These are phyloP conservation scores for Hypoxylon sp. DNA, from an alignment of 2,329 filamentous ascomycete species.

Conservation along the genomic window DNA sequence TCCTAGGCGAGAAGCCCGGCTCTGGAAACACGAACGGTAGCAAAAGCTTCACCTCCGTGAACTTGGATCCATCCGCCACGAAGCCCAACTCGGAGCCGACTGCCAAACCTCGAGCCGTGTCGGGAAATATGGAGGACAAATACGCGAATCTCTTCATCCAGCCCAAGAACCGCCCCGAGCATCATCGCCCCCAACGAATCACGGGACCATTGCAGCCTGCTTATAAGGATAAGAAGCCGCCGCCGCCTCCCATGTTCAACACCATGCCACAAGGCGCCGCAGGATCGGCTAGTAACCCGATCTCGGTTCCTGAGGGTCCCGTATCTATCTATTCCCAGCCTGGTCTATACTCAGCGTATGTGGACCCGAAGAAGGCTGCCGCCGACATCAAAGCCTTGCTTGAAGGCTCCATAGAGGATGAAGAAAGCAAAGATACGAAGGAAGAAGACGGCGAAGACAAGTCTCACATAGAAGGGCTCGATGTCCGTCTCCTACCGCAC, in stretches of 20 bases:
- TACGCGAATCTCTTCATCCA: slow-evolving; percentile 62
- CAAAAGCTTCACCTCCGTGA: slow-evolving; percentile 15
- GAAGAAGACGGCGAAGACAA: slow-evolving; percentile 59
- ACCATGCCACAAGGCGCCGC: slow-evolving; percentile 47
- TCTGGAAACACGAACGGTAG: slow-evolving; percentile 9
- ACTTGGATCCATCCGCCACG: slow-evolving; percentile 16
- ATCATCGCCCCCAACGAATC: slow-evolving; percentile 60
- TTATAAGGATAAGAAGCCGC: slow-evolving; percentile 56
- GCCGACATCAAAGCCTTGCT: slow-evolving; percentile 83
- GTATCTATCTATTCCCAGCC: slow-evolving; percentile 48
- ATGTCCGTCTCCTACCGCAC: slow-evolving; percentile 88
- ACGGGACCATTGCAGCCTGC: slow-evolving; percentile 57
- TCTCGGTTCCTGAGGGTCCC: slow-evolving; percentile 39
- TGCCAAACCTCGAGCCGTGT: slow-evolving; percentile 41
- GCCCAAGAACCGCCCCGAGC: slow-evolving; percentile 63
- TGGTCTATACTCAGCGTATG: slow-evolving; percentile 65
- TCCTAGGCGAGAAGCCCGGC: slow-evolving; percentile 23
- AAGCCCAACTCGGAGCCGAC: slow-evolving; percentile 33
- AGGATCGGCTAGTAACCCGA: slow-evolving; percentile 43
- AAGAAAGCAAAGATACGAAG: slow-evolving; percentile 57
- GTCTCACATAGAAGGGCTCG: slow-evolving; percentile 79
- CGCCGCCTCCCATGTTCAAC: slow-evolving; percentile 58
- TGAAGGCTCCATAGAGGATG: slow-evolving; percentile 81
- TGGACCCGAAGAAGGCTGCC: slow-evolving; percentile 74
- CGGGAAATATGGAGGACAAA: slow-evolving; percentile 57